Base-by-base conservation (phyloP, 208 protist genomes). In the Leishmania braziliensis region DNA sequence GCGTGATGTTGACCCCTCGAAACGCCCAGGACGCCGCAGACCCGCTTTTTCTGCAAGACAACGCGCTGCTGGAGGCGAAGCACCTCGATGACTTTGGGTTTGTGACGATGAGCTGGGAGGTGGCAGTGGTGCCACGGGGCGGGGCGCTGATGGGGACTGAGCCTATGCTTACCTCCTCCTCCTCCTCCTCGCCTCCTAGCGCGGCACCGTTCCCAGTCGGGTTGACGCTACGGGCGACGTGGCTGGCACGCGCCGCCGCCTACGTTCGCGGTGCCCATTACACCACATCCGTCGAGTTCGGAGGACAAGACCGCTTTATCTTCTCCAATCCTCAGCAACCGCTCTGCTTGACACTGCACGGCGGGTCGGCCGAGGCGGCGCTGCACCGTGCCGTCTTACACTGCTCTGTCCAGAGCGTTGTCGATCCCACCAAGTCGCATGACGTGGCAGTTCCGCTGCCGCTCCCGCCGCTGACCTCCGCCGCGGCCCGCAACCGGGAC, bases 1-100 rank as follows among this genome's bases (percentile, higher is more conserved):
- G 92, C 43, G 82, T 96, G 68, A 94, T 96, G 92, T 78, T 97
- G 74, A 88, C 91, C 56, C 93, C 95, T 4, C 95, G 95, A 68
- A 90, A 95, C 83, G 80, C 76, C 8, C 87, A 91, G 29, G 88
- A 95, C 63, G 80, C 80, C n/a, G 43, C 62, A 16, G 90, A 97
- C 71, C 88, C 92, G 2, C 81, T 93, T 0, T 95, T 92, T 70
- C 79, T 81, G 20, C 65, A 84, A 8, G 95, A 97, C 80, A 86
- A 91, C 46, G 84, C 83, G 18, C 70, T 79, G 1, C 91, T 97
- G 23, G 73, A 77, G n/a, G 75, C 77, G 62, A 83, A 88, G 69
- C 80, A 85, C 43, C 83, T 94, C 26, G 95, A 96, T 78, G 92
- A 96, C 82, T 97, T 96, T 84, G 95, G 95, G 46, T 96, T 91